Percentiles rank a stretch among this genome's conserved stretches.
Conservation (phyloP, 2,329 filamentous ascomycete genomes). For the Cladosporium sp. region DNA sequence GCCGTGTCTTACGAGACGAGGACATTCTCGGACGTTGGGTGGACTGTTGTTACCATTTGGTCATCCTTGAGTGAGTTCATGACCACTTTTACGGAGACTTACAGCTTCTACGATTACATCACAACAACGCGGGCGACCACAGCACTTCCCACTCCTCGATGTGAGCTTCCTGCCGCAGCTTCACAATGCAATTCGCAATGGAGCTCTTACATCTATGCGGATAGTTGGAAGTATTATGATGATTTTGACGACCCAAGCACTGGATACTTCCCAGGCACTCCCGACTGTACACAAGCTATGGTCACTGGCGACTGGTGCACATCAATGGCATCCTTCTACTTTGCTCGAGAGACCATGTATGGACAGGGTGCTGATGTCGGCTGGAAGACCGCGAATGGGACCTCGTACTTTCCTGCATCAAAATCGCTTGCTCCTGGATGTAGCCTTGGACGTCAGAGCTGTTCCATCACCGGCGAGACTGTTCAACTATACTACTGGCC, state of each 20-base stretch:
- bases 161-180: not conserved
- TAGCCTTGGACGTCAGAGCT: constrained; percentile 26
- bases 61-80: constrained; percentile 3
- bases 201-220: constrained; percentile 11
- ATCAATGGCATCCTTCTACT: constrained; percentile 10
- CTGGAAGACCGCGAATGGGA: constrained; percentile 1
- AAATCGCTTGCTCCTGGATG: constrained; percentile 24
- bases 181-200: constrained; percentile 5
- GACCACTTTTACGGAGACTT: constrained; percentile 5
- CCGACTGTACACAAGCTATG: constrained; percentile 8
- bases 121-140: constrained; percentile 1
- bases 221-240: not conserved
- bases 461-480: constrained; percentile 26
- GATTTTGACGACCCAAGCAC: not conserved
- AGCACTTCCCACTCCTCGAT: not conserved
- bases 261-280: not conserved
- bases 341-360: constrained; percentile 1
- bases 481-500: constrained; percentile 29
- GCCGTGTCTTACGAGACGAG: constrained; percentile 1
- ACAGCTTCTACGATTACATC: not conserved
- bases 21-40: not conserved
- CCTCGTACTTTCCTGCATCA: constrained; percentile 23
- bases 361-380: constrained; percentile 4
- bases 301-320: constrained; percentile 1
- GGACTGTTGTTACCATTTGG: not conserved